A percentile compares a stretch with the other conserved stretches of the same genome.
These are phyloP conservation scores for Picea abies DNA, from an alignment of 83 land plant species.

Conservation along the genomic window DNA sequence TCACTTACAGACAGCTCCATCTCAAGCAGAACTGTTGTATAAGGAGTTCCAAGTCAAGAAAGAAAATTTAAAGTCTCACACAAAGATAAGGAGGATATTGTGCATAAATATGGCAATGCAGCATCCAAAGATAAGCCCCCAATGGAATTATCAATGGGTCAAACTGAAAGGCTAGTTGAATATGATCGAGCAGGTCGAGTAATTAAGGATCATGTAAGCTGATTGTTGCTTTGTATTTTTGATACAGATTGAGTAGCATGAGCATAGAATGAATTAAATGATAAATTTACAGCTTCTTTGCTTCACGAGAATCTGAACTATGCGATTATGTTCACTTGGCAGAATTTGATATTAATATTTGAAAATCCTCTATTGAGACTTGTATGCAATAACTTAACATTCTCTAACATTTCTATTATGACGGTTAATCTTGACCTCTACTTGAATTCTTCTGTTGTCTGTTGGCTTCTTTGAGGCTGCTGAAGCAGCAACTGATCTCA, in stretches of 20 bases:
- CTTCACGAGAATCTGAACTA: no score
- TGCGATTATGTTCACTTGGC: no score
- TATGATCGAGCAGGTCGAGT: slow-evolving; percentile 53
- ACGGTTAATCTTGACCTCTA: background rate
- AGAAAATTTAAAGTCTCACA: slow-evolving; percentile 42
- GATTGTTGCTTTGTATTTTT: no score
- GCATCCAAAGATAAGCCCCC: slow-evolving; percentile 44
- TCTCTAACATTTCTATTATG: no score
- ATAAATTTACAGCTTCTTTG: no score
- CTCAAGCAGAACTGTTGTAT: slow-evolving; percentile 50
- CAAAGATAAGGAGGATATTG: slow-evolving; percentile 47
- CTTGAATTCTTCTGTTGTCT: background rate
- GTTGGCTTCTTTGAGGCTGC: slow-evolving; percentile 32
- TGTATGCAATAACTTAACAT: no score
- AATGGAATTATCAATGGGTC: slow-evolving; percentile 44
- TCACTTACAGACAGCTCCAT: slow-evolving; percentile 56
- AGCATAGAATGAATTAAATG: no score
- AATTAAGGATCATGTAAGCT: slow-evolving; percentile 42
- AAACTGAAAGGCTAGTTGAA: slow-evolving; percentile 46
- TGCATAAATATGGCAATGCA: slow-evolving; percentile 53
- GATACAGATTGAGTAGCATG: no score
- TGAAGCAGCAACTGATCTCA: slow-evolving; percentile 46
- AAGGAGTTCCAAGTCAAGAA: slow-evolving; percentile 50
- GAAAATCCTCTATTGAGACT: no score
- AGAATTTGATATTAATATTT: no score